Percentiles rank a stretch among this genome's conserved stretches.
Conservation (phyloP, 2,329 filamentous ascomycete genomes). For the Byssothecium circinans region DNA sequence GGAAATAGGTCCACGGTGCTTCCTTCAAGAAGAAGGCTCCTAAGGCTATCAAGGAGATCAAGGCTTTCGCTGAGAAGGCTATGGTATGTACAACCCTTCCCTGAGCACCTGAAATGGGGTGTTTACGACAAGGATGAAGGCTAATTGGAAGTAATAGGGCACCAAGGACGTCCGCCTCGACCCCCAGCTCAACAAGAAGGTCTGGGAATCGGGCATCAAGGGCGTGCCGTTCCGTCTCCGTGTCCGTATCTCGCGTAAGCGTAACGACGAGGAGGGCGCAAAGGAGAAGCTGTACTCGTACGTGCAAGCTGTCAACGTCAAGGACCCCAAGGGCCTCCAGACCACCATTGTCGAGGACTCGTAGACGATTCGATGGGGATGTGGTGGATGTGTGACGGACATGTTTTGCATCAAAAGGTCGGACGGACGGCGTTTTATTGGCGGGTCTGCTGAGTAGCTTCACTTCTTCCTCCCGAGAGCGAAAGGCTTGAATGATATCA, state of each 20-base stretch:
- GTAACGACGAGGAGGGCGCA: slow-evolving; percentile 99
- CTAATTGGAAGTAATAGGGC: slow-evolving; percentile 61
- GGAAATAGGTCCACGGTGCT: slow-evolving; percentile 86
- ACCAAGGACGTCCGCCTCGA: slow-evolving; percentile 97
- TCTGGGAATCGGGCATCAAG: slow-evolving; percentile 99
- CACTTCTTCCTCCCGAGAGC: slow-evolving; percentile 20
- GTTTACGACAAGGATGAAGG: slow-evolving; percentile 4
- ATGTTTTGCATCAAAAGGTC: slow-evolving; percentile 36
- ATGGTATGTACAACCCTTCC: slow-evolving; percentile 74
- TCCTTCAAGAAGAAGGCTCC: slow-evolving; percentile 99
- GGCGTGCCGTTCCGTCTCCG: slow-evolving; percentile 96
- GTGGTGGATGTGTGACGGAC: slow-evolving; percentile 10
- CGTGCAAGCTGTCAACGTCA: slow-evolving; percentile 99
- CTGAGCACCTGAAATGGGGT: not conserved
- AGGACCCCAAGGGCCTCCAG: slow-evolving; percentile 97
- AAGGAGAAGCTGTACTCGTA: slow-evolving; percentile 99
- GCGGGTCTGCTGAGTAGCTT: slow-evolving; percentile 39
- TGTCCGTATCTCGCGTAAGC: slow-evolving; percentile 97
- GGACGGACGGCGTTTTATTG: slow-evolving; percentile 30
- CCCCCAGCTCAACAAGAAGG: slow-evolving; percentile 99
- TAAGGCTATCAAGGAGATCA: slow-evolving; percentile 99
- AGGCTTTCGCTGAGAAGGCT: slow-evolving; percentile 84
- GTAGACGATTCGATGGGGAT: slow-evolving; percentile 39
- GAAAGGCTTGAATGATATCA: slow-evolving; percentile 41
- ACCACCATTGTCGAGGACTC: slow-evolving; percentile 80